Evolutionary conservation across 805 yeast genomes (phyloP).

Genomic region (Saccharomycopsis capsularis): DNA sequence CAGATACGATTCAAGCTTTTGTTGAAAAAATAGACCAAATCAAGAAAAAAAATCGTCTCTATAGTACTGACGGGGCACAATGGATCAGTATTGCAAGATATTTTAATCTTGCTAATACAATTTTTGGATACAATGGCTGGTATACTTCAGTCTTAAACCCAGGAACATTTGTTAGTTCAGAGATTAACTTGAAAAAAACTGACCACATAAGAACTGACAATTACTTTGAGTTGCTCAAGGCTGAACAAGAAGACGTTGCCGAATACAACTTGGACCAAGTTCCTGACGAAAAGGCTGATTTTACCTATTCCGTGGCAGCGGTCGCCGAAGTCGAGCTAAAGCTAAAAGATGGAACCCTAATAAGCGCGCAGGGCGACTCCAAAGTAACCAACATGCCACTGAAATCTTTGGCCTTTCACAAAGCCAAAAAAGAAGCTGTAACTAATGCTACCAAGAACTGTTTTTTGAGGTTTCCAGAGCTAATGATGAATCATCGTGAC

Average conservation of each 20-base stretch:
- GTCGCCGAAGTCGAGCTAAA: constrained; percentile 29
- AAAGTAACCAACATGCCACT: constrained; percentile 30
- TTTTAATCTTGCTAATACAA: constrained; percentile 36
- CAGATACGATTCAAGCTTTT: not conserved
- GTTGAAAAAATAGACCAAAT: not conserved
- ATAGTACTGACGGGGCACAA: not conserved
- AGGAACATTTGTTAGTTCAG: not conserved
- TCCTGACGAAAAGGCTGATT: not conserved
- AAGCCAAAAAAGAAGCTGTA: constrained; percentile 42
- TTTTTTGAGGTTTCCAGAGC: constrained; percentile 28
- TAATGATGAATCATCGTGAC: constrained; percentile 15
- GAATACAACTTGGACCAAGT: not conserved
- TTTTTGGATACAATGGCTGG: constrained; percentile 51
- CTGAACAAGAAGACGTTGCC: not conserved
- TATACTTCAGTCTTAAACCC: constrained; percentile 30
- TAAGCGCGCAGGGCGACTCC: constrained; percentile 36
- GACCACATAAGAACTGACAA: constrained; percentile 6
- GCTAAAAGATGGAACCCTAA: constrained; percentile 39
- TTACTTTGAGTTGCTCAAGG: constrained; percentile 10
- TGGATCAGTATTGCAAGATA: not conserved
- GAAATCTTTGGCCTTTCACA: constrained; percentile 31
- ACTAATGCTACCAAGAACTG: constrained; percentile 40
- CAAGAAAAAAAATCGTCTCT: not conserved
- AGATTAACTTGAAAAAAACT: not conserved
- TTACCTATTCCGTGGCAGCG: not conserved